Percentiles rank a stretch among this genome's conserved stretches.
These are phyloP conservation scores for Suhomyces anneliseae DNA, from an alignment of 1,139 yeast species.

Conservation along the genomic window DNA sequence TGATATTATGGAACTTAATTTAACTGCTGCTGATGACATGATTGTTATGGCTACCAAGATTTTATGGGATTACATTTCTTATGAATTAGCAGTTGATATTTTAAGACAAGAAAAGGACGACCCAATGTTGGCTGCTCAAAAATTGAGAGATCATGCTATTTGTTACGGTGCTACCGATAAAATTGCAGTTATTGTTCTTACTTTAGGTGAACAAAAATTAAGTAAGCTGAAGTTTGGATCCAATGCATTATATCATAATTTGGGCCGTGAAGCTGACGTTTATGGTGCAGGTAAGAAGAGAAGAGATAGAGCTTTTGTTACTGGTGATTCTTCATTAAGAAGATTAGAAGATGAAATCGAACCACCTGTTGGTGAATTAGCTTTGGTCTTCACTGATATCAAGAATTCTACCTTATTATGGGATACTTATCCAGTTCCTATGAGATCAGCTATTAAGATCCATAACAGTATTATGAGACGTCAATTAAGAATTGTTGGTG, in stretches of 20 bases:
- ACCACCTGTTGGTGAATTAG: slow-evolving; percentile 93
- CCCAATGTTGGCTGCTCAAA: slow-evolving; percentile 92
- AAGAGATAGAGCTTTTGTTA: slow-evolving; percentile 50
- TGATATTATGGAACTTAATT: slow-evolving; percentile 59
- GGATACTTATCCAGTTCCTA: slow-evolving; percentile 91
- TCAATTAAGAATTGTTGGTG: slow-evolving; percentile 87
- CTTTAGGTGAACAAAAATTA: slow-evolving; percentile 50
- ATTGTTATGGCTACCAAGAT: slow-evolving; percentile 82
- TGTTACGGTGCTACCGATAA: slow-evolving; percentile 87
- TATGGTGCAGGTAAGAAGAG: slow-evolving; percentile 54
- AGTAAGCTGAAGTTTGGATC: slow-evolving; percentile 29
- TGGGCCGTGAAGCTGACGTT: slow-evolving; percentile 44
- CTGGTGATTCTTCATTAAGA: slow-evolving; percentile 80
- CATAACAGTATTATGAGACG: slow-evolving; percentile 95
- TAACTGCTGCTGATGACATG: slow-evolving; percentile 77
- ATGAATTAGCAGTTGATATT: slow-evolving; percentile 87
- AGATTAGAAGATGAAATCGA: slow-evolving; percentile 88
- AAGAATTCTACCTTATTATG: slow-evolving; percentile 90
- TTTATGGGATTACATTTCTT: slow-evolving; percentile 81
- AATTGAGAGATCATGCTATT: slow-evolving; percentile 88
- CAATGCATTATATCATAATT: slow-evolving; percentile 37
- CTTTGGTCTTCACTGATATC: slow-evolving; percentile 96
- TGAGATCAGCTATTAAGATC: slow-evolving; percentile 94
- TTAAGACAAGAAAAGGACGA: slow-evolving; percentile 79
- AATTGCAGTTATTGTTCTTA: slow-evolving; percentile 79